Evolutionary conservation across 2,329 filamentous ascomycete species (phyloP).

Genomic region (Fusarium ambrosium): DNA sequence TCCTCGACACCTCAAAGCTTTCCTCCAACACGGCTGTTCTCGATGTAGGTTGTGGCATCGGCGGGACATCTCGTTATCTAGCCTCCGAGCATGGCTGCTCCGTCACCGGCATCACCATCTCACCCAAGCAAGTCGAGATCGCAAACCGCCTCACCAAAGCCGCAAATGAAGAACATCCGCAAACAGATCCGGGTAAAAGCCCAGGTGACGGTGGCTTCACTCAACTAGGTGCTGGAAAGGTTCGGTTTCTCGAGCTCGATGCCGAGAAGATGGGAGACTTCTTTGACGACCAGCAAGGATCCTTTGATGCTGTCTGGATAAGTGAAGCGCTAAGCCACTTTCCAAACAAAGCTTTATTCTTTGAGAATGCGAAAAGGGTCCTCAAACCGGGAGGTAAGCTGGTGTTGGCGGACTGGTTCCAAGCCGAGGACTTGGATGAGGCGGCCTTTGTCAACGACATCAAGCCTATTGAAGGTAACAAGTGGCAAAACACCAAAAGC

Average conservation of each 20-base stretch:
- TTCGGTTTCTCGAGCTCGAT: conserved; percentile 70
- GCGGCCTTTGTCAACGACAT: conserved; percentile 65
- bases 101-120: conserved; percentile 73
- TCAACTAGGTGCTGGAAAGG: conserved; percentile 59
- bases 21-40: conserved; percentile 54
- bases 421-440: conserved; percentile 61
- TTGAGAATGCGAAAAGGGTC: conserved; percentile 64
- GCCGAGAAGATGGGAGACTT: conserved; percentile 71
- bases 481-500: background rate
- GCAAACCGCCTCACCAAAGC: conserved; percentile 63
- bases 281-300: conserved; percentile 56
- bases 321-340: conserved; percentile 73
- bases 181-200: background rate
- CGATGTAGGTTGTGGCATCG: conserved; percentile 73
- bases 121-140: conserved; percentile 70
- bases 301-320: conserved; percentile 72
- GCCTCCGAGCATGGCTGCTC: conserved; percentile 64
- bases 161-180: conserved; percentile 44
- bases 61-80: conserved; percentile 70
- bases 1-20: conserved; percentile 58
- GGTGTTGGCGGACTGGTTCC: conserved; percentile 74
- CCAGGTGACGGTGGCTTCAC: conserved; percentile 53
- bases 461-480: conserved; percentile 68
- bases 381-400: conserved; percentile 65
- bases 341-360: conserved; percentile 71